phyloP scores from a whole-genome alignment of 1,284 basidiomycete genomes.

The Anthracocystis setariae region DNA sequence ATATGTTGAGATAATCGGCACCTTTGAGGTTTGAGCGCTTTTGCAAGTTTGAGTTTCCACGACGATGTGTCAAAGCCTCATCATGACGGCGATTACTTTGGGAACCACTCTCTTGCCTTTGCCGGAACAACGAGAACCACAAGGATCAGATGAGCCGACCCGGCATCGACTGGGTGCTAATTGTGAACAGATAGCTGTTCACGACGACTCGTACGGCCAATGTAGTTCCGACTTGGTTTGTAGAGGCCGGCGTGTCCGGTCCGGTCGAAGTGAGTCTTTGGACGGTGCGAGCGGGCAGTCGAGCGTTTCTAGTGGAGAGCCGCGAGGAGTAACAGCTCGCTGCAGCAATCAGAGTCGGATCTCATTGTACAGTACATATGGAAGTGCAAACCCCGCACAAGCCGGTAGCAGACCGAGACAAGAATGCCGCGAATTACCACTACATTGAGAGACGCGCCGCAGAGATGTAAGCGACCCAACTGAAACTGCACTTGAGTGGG shows the following conservation, averaged over 20 bases:
- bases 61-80: too few relatives aligned
- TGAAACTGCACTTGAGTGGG: neutral
- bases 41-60: too few relatives aligned
- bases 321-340: neutral
- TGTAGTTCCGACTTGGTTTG: neutral
- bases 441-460: neutral
- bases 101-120: neutral
- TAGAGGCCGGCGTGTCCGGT: neutral
- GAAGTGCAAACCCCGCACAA: neutral
- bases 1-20: neutral
- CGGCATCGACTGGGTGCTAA: neutral
- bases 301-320: neutral
- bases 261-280: neutral
- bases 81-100: too few relatives aligned
- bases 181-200: neutral
- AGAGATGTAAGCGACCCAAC: neutral
- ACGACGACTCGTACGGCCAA: neutral
- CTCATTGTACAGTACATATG: neutral
- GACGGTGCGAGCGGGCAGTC: neutral
- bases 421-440: too few relatives aligned
- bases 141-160: conserved; percentile 1
- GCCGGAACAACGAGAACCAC: neutral
- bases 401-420: too few relatives aligned
- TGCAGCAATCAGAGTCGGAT: conserved; percentile 4
- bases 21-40: neutral